phyloP scores from a whole-genome alignment of 768 basidiomycete genomes.

The Mycena capillaripes region DNA sequence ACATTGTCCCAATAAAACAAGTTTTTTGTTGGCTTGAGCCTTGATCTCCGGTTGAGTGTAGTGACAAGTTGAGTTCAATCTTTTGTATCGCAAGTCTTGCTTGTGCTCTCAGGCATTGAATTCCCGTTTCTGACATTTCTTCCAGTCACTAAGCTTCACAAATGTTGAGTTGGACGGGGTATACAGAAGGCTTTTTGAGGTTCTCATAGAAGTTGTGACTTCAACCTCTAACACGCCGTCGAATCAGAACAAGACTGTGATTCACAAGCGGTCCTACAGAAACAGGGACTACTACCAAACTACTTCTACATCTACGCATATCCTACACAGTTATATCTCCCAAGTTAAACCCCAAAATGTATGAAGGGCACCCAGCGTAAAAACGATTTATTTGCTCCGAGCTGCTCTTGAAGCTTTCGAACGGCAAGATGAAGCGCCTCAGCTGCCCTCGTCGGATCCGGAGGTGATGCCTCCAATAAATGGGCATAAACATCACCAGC shows the following conservation, averaged over 20 bases:
- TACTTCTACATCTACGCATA: no score
- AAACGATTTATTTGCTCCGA: no score
- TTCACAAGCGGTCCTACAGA: not conserved
- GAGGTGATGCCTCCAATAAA: not conserved
- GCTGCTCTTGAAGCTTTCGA: no score
- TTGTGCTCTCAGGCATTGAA: not conserved
- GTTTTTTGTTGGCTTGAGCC: no score
- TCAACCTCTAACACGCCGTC: not conserved
- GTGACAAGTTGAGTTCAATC: conserved; percentile 2
- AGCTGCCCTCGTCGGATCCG: no score
- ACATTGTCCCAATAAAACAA: no score
- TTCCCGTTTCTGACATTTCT: not conserved
- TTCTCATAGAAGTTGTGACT: not conserved
- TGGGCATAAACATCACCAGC: conserved; percentile 7
- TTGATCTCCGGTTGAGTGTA: no score
- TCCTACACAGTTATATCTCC: not conserved
- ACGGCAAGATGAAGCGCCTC: no score
- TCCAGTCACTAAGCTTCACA: not conserved
- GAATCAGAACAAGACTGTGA: not conserved
- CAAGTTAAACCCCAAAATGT: not conserved
- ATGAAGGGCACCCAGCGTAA: not conserved
- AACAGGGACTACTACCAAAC: not conserved
- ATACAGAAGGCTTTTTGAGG: not conserved
- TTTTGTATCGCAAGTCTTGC: not conserved
- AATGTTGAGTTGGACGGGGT: not conserved